Base-by-base conservation (phyloP, 2,329 filamentous ascomycete species). In the Ramularia endophylla region DNA sequence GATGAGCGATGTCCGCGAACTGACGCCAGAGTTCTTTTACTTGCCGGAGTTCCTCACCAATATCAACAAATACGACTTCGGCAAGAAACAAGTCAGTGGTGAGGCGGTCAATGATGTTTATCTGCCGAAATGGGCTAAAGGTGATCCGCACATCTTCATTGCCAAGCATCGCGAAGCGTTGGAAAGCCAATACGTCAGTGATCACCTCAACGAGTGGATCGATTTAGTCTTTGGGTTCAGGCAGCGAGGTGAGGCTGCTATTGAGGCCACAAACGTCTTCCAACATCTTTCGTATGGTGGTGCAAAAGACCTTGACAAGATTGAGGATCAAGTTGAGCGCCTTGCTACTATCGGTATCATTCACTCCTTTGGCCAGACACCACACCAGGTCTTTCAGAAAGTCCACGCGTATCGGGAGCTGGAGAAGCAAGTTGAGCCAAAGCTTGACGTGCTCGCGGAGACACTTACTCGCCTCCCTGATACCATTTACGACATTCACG, bases 281-380 rank as follows among this genome's bases (percentile, higher is more conserved):
- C 90, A 97, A 51, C 87, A 94, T 61, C 74, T 95, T 15, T 97
- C 90, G 0, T 98, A 98, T 59, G 85, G 89, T 47, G 94, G 92
- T 5, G 88, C 90, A 2, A 94, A 86, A 50, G 87, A 98, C 61
- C 70, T 98, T 4, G 92, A 98, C 62, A 82, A 81, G 38, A 97
- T 98, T 46, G 80, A 83, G 6, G 90, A 97, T 59, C 84, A 86
- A 0, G 80, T 90, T 41, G 89, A 97, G 63, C 77, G 88, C 31
- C 73, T 88, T 5, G 86, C 90, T 4, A 90, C 88, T 0, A 95
- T 95, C 40, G 87, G 87, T 25, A 94, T 95, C 53, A 97, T 98
- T 55, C 90, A 98, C 65, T 97, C 97, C 55, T 98, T 98, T 63
- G 92, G 92, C 0, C 92, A 98, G 63, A 98, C 94, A 1, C 92